A percentile compares a stretch with the other conserved stretches of the same genome.
Evolutionary conservation across 1,284 basidiomycete genomes (phyloP).

Genomic region (Rhodofomes roseus): DNA sequence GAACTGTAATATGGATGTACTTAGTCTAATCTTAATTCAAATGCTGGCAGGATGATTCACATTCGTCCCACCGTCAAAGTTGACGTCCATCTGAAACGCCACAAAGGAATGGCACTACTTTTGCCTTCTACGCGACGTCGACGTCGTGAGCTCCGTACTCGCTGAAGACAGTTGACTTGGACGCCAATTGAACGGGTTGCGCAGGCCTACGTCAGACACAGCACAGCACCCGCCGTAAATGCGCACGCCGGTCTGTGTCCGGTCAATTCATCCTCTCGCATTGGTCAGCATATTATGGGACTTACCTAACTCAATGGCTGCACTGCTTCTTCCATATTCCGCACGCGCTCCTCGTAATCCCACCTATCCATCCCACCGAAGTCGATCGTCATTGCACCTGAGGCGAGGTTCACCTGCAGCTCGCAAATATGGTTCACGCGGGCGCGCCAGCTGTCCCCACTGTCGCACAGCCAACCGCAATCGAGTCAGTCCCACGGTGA

Average conservation of each 20-base stretch:
- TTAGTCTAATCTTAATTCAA: conserved; percentile 4
- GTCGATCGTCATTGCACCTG: conserved; percentile 63
- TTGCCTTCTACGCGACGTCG: no score
- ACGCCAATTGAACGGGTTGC: no score
- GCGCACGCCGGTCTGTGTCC: background rate
- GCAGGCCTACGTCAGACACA: background rate
- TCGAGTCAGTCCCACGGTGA: conserved; percentile 1
- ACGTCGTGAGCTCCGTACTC: background rate
- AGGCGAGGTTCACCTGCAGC: conserved; percentile 63
- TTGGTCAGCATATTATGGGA: background rate
- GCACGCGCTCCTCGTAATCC: conserved; percentile 56
- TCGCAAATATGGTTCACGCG: conserved; percentile 66
- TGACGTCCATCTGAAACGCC: background rate
- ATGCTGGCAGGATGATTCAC: background rate
- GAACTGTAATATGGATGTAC: conserved; percentile 6
- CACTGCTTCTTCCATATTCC: conserved; percentile 54
- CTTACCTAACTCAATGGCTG: conserved; percentile 6
- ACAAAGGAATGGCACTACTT: background rate
- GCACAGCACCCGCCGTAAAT: background rate
- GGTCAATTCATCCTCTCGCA: background rate
- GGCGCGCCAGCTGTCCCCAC: conserved; percentile 77
- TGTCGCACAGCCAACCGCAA: conserved; percentile 25
- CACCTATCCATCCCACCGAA: conserved; percentile 74
- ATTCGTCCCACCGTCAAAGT: background rate
- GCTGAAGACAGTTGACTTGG: background rate